Conservation (phyloP, 2,329 filamentous ascomycete species). For the Ceratocystis cacaofunesta region DNA sequence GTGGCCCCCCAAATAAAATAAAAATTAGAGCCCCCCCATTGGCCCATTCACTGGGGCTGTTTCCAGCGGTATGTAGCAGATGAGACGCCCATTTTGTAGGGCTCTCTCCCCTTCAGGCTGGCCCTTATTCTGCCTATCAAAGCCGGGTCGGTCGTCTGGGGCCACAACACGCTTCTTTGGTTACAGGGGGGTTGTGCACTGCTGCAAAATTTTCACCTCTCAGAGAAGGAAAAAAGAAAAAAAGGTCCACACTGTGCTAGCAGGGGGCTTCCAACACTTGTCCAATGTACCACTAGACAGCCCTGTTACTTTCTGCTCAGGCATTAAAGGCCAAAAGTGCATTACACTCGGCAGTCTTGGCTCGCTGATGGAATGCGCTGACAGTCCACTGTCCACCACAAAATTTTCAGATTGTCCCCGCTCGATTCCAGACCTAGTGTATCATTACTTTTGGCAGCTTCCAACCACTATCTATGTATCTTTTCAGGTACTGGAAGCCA, state of each 20-base stretch:
- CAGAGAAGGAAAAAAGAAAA: background rate
- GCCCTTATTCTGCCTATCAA: background rate
- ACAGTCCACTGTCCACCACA: background rate
- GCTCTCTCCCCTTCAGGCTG: background rate
- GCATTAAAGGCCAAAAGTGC: conserved; percentile 8
- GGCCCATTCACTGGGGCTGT: background rate
- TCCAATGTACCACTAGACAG: background rate
- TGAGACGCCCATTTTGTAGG: background rate
- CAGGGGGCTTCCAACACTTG: background rate
- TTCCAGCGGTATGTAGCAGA: background rate
- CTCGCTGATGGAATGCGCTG: background rate
- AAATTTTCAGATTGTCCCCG: too few relatives aligned
- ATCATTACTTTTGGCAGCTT: conserved; percentile 8
- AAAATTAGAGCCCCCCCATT: background rate
- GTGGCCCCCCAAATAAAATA: background rate
- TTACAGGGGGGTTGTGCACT: conserved; percentile 6
- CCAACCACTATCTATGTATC: conserved; percentile 3
- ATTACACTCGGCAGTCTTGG: background rate
- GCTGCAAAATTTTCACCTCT: conserved; percentile 10
- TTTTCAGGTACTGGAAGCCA: background rate
- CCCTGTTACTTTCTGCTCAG: background rate
- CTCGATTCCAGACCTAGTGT: background rate
- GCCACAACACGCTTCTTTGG: background rate
- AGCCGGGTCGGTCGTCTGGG: background rate
- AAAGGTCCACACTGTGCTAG: conserved; percentile 8